A percentile compares a stretch with the other conserved stretches of the same genome.
phyloP scores from a whole-genome alignment of 2,329 filamentous ascomycete genomes.

The Pseudocercospora vitis region DNA sequence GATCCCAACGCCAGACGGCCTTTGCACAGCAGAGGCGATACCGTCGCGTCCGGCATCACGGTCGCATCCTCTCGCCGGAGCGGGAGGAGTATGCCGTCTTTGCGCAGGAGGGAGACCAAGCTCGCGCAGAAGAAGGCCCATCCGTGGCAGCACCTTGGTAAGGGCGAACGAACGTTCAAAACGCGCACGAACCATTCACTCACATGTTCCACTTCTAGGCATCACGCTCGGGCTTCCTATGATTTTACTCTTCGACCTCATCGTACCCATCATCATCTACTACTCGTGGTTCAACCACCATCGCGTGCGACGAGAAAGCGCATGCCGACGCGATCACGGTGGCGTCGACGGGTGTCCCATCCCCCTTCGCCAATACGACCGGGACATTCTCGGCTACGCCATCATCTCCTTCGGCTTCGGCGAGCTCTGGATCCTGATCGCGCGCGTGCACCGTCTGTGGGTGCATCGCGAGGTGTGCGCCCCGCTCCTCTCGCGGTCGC shows the following conservation, averaged over 20 bases:
- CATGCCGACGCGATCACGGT: constrained; percentile 24
- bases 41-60: constrained; percentile 19
- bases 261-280: constrained; percentile 37
- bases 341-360: constrained; percentile 26
- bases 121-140: constrained; percentile 33
- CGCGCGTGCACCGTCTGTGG: constrained; percentile 32
- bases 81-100: constrained; percentile 26
- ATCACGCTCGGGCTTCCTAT: constrained; percentile 36
- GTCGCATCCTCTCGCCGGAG: constrained; percentile 18
- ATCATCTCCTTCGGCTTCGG: constrained; percentile 36
- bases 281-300: constrained; percentile 34
- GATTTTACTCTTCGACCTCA: constrained; percentile 35
- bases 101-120: constrained; percentile 29
- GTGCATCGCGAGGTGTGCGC: constrained; percentile 34
- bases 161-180: neutral
- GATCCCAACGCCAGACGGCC: constrained; percentile 14
- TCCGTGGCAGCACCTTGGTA: constrained; percentile 32
- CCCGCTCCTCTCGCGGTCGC: constrained; percentile 32
- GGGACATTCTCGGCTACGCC: constrained; percentile 34
- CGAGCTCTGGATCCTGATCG: constrained; percentile 37
- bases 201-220: constrained; percentile 20
- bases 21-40: constrained; percentile 21
- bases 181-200: neutral
- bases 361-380: constrained; percentile 29
- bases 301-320: constrained; percentile 16